Evolutionary conservation across 129 eudicot genomes (phyloP).

Genomic region (Ambrosia trifida): DNA sequence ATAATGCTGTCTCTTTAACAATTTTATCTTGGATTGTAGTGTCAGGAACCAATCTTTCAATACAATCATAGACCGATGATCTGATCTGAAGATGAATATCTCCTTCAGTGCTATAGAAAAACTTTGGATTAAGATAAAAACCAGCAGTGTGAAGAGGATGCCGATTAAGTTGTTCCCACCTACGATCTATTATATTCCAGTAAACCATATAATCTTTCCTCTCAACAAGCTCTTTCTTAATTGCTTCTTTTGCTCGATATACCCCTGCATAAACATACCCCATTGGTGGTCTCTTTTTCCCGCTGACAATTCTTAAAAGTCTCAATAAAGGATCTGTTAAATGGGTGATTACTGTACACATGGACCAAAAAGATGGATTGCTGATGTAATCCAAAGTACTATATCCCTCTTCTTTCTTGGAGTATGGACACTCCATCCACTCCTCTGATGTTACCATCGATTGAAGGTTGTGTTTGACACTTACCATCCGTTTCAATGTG

Average conservation of each 20-base stretch:
- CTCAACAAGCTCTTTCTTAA: conserved; percentile 64
- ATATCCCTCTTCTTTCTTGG: conserved; percentile 71
- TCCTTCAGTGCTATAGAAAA: conserved; percentile 71
- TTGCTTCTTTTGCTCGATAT: conserved; percentile 79
- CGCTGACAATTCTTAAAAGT: conserved; percentile 59
- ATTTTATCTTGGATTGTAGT: conserved; percentile 80
- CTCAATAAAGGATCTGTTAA: conserved; percentile 71
- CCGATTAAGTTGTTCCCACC: conserved; percentile 75
- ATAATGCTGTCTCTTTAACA: conserved; percentile 69
- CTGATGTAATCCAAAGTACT: conserved; percentile 59
- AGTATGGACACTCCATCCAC: conserved; percentile 82
- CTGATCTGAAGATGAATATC: conserved; percentile 65
- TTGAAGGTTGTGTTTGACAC: conserved; percentile 67
- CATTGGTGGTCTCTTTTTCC: conserved; percentile 81
- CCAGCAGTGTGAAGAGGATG: conserved; percentile 94
- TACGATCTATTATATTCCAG: conserved; percentile 83
- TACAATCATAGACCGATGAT: conserved; percentile 73
- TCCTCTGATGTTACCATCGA: conserved; percentile 92
- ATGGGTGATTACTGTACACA: conserved; percentile 55
- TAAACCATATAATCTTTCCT: conserved; percentile 66
- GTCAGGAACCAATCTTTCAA: conserved; percentile 84
- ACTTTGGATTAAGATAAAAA: conserved; percentile 80
- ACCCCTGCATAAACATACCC: conserved; percentile 88
- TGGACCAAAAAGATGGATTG: conserved; percentile 82
- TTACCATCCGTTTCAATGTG: conserved; percentile 72